Conservation (phyloP, 495 filamentous ascomycete genomes). For the Xylaria telfairii region DNA sequence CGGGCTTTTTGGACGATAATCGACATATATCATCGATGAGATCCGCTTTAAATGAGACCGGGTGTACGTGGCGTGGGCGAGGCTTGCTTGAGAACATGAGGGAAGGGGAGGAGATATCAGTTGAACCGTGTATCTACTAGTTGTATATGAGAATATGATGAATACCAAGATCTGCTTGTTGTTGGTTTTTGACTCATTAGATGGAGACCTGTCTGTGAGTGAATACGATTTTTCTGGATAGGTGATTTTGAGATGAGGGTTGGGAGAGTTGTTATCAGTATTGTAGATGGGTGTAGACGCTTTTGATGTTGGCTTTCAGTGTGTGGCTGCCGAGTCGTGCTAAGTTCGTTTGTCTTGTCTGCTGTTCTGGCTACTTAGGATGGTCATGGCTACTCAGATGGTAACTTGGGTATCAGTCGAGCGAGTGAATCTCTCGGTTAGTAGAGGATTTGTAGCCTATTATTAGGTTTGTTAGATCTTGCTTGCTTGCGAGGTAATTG, state of each 20-base stretch:
- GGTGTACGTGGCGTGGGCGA: not conserved
- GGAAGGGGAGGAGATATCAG: not conserved
- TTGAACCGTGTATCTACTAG: not conserved
- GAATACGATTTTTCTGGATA: not conserved
- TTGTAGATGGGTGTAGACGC: not conserved
- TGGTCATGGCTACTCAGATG: not conserved
- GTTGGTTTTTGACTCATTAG: not conserved
- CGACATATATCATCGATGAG: not conserved
- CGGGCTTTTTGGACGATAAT: not conserved
- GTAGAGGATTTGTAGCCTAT: too few relatives aligned
- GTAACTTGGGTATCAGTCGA: too few relatives aligned
- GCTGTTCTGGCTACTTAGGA: not conserved
- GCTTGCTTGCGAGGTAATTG: too few relatives aligned
- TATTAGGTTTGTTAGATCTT: too few relatives aligned
- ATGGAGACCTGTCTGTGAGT: not conserved
- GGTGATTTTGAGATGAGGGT: not conserved
- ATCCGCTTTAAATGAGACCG: not conserved
- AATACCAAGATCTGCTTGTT: not conserved
- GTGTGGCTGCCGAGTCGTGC: too few relatives aligned
- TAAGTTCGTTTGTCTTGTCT: not conserved
- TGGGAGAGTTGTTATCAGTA: not conserved
- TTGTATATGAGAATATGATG: conserved; percentile 13
- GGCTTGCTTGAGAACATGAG: not conserved
- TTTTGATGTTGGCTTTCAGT: not conserved
- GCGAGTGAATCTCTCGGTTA: too few relatives aligned